phyloP scores from a whole-genome alignment of 1,284 basidiomycete species.

The Xanthoconium separans region DNA sequence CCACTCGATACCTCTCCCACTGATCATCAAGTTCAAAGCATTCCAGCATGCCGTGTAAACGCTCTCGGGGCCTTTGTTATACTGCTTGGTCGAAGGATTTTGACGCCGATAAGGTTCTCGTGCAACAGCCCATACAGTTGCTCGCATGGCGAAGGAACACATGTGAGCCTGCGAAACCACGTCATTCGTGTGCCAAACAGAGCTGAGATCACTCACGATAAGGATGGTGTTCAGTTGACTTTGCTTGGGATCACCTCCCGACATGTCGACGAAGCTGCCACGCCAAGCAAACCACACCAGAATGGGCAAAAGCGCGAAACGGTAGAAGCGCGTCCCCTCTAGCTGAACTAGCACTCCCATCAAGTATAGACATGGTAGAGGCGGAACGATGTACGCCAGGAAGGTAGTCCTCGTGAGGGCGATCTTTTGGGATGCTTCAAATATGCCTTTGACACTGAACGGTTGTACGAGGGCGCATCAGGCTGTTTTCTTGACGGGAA shows the following conservation, averaged over 20 bases:
- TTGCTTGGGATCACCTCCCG: conserved; percentile 19
- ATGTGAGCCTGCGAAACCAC: background rate
- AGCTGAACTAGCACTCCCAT: conserved; percentile 33
- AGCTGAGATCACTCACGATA: conserved; percentile 13
- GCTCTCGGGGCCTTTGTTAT: background rate
- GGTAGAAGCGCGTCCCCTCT: conserved; percentile 20
- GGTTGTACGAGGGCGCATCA: background rate
- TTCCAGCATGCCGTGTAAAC: conserved; percentile 22
- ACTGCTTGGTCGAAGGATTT: background rate
- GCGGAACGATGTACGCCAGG: conserved; percentile 18
- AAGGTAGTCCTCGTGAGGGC: conserved; percentile 12
- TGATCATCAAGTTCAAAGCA: conserved; percentile 27
- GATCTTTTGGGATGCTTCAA: conserved; percentile 6
- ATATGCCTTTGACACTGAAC: conserved; percentile 1
- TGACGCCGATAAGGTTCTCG: conserved; percentile 13
- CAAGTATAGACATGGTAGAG: conserved; percentile 14
- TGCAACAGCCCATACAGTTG: conserved; percentile 16
- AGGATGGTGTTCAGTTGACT: conserved; percentile 16
- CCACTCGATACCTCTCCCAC: conserved; percentile 29
- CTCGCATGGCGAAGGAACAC: conserved; percentile 7
- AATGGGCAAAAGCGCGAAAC: conserved; percentile 28
- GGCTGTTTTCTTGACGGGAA: background rate
- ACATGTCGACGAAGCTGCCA: conserved; percentile 22
- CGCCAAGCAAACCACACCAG: conserved; percentile 22
- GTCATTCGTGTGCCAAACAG: background rate